phyloP scores from a whole-genome alignment of 306 rosid genomes.

The Fragaria iinumae region DNA sequence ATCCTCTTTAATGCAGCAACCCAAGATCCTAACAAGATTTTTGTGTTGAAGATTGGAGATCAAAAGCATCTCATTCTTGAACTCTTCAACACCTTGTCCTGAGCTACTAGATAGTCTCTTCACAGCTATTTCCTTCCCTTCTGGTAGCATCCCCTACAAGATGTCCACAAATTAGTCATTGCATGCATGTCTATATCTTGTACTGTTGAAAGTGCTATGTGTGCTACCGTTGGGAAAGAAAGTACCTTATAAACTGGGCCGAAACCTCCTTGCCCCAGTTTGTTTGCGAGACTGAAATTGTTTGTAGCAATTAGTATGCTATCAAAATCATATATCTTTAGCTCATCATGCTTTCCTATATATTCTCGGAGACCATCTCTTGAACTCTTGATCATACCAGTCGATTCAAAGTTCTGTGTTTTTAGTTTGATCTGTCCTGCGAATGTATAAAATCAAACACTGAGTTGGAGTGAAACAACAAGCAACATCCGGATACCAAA shows the following conservation, averaged over 20 bases:
- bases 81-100: constrained; percentile 38
- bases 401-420: not conserved
- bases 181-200: not conserved
- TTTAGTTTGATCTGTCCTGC: constrained; percentile 1
- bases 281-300: constrained; percentile 20
- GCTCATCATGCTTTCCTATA: constrained; percentile 8
- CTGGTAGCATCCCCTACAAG: constrained; percentile 30
- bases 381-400: constrained; percentile 4
- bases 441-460: not conserved
- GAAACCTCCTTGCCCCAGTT: constrained; percentile 35
- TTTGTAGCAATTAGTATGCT: constrained; percentile 11
- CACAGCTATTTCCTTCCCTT: constrained; percentile 38
- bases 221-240: not conserved
- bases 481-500: too few relatives aligned
- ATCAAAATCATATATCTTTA: constrained; percentile 6
- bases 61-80: constrained; percentile 34
- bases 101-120: constrained; percentile 41
- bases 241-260: constrained; percentile 26
- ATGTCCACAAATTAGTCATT: not conserved
- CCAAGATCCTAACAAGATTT: constrained; percentile 42
- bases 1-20: constrained; percentile 34
- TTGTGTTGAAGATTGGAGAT: constrained; percentile 44
- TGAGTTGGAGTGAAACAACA: too few relatives aligned
- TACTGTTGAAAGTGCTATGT: not conserved
- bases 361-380: constrained; percentile 15